Evolutionary conservation across 176 grass and related monocot genomes (phyloP), one percentile per base, ranked within the genome.

Genomic region (Ampelocalamus luodianensis): DNA sequence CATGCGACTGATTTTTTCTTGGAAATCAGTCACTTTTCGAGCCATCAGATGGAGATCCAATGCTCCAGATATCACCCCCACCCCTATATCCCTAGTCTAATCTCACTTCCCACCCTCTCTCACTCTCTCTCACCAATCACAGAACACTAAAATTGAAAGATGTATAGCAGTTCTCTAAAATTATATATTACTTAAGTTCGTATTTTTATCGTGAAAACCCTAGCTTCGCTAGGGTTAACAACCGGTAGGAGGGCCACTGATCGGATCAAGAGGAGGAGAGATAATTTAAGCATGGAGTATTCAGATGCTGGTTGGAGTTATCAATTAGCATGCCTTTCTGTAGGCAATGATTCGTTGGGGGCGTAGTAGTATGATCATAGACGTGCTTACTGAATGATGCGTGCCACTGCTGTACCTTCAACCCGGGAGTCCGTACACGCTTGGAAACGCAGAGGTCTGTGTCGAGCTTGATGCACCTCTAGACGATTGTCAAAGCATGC

Each of bases 381-480:
- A 69, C 62, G 86, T 68, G 76, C 68, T 66, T 8, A 12, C 11
- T 11, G 4, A 32, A 89, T 85, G n/a, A 81, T 89, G 77, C 61
- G 17, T 46, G 27, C 14, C 56, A 56, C 40, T 55, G 26, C 5
- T n/a, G n/a, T n/a, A n/a, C n/a, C n/a, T n/a, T n/a, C n/a, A n/a
- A n/a, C n/a, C n/a, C 43, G 2, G 32, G 10, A 10, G 29, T 29
- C 3, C 10, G 13, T 37, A 8, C 6, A 29, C 32, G 10, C 73
- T 12, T 39, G 37, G 10, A 82, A 13, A n/a, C 24, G 40, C 15
- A 42, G 2, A 76, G 14, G 34, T 29, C 58, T 75, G 15, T 54
- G 5, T 20, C 59, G 13, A 43, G 5, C 15, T 39, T 55, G 34
- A 27, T 12, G 22, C 7, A 6, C 27, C 61, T 22, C 43, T 66